Conservation (phyloP, 305 asterid genomes). For the Plantago lanceolata region DNA sequence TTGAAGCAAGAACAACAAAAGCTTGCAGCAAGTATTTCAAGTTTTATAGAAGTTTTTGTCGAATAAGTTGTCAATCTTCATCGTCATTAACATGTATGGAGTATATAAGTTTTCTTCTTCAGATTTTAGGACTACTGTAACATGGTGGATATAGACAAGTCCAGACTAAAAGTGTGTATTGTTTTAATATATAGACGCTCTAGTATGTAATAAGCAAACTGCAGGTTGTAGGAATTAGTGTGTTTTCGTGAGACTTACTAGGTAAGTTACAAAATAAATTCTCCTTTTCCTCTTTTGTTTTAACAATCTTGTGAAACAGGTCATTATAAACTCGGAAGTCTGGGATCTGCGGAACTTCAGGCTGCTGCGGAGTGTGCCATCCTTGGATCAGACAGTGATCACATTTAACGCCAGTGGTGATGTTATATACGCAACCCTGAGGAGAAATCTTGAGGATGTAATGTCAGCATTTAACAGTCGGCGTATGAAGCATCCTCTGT, state of each 20-base stretch:
- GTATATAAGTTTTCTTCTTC: too few species aligned
- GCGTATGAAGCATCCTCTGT: slow-evolving; percentile 88
- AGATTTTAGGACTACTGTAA: too few species aligned
- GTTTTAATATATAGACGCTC: background rate
- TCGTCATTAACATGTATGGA: too few species aligned
- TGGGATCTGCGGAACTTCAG: slow-evolving; percentile 92
- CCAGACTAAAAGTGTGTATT: too few species aligned
- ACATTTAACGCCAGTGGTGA: slow-evolving; percentile 89
- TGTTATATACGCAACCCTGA: slow-evolving; percentile 81
- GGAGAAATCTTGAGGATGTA: slow-evolving; percentile 95
- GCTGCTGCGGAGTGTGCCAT: slow-evolving; percentile 84
- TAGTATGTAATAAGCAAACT: background rate
- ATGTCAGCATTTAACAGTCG: slow-evolving; percentile 75
- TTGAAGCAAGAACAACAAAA: too few species aligned
- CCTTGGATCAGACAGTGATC: slow-evolving; percentile 80
- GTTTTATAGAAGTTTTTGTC: too few species aligned
- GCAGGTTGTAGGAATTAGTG: background rate
- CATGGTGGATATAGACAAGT: too few species aligned
- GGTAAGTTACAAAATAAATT: background rate
- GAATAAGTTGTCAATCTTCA: too few species aligned
- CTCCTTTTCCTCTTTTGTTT: background rate
- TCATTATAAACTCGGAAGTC: slow-evolving; percentile 91
- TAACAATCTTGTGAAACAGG: slow-evolving; percentile 41
- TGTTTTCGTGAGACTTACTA: background rate
- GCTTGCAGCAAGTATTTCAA: too few species aligned